phyloP scores from a whole-genome alignment of 2,329 filamentous ascomycete species.

The Aspergillus chevalieri region DNA sequence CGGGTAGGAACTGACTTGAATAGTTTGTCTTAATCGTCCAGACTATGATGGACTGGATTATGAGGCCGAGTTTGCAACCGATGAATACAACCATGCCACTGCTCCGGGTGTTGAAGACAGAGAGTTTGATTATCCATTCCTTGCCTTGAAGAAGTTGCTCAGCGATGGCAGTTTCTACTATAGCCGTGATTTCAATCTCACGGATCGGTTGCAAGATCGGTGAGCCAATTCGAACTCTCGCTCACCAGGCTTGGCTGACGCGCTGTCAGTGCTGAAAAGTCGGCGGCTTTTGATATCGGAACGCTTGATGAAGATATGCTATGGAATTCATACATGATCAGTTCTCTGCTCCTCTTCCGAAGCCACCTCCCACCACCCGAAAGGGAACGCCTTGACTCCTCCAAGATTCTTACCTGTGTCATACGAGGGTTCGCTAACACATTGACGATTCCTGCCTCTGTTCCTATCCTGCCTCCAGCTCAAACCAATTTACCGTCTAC shows the following conservation, averaged over 20 bases:
- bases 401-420: constrained; percentile 82
- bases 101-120: constrained; percentile 50
- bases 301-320: constrained; percentile 87
- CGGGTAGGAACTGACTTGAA: constrained; percentile 2
- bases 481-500: constrained; percentile 71
- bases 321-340: constrained; percentile 99
- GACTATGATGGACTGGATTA: constrained; percentile 69
- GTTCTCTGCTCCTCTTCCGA: constrained; percentile 82
- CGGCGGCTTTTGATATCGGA: constrained; percentile 78
- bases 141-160: constrained; percentile 83
- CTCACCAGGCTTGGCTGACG: constrained; percentile 10
- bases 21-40: constrained; percentile 78
- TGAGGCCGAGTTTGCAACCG: constrained; percentile 49
- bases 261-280: constrained; percentile 60
- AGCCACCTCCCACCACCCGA: constrained; percentile 71
- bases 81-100: constrained; percentile 46
- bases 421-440: constrained; percentile 90
- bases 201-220: constrained; percentile 85
- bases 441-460: constrained; percentile 71
- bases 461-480: constrained; percentile 61
- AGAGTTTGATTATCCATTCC: constrained; percentile 82
- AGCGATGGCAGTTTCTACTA: constrained; percentile 96
- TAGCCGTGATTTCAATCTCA: constrained; percentile 96
- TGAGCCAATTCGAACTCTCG: constrained; percentile 31
- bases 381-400: constrained; percentile 72